Base-by-base conservation (phyloP, 345 rosid species). In the Sisymbrium altissimum region DNA sequence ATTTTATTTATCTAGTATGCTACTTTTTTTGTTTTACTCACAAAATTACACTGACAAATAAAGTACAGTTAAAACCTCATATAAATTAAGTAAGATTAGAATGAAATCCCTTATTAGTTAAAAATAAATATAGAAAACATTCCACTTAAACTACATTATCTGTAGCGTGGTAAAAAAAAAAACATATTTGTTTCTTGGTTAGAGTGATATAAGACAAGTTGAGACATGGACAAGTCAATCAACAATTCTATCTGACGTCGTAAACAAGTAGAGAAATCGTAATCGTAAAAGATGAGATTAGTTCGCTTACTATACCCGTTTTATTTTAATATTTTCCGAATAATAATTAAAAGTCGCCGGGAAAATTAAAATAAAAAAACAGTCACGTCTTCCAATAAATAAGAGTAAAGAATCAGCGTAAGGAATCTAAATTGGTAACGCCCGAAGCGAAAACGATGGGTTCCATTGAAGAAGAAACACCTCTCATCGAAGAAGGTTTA, bases 401-500 rank as follows among this genome's bases (percentile, higher is more conserved):
- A 74, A 66, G n/a, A 61, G 38, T 29, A 46, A 5, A 18, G 25
- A 25, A 23, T 45, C 33, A 21, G 33, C 69, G 46, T 50, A 33
- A 32, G 74, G 79, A 76, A 63, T 77, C 76, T 60, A 60, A 70
- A 40, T 39, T 57, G 11, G 25, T 56, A n/a, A 5, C 25, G 46
- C 36, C 13, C 35, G 21, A 49, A 56, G 21, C 49, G 41, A 67
- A 15, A 29, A 53, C 25, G 44, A 86, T 90, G 89, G 89, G 86
- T 57, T 85, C 93, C 14, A 43, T 76, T 35, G 89, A 84, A 54
- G 91, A 85, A 62, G 83, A 84, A 14, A 70, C 78, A 29, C 62
- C 86, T 64, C 85, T 81, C 59, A 60, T 90, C 75, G 93, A 90
- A 80, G 76, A 81, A 46, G 91, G 86, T 50, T 77, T 81, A n/a